Conservation (phyloP, 208 protist genomes). For the Phytomonas serpens region DNA sequence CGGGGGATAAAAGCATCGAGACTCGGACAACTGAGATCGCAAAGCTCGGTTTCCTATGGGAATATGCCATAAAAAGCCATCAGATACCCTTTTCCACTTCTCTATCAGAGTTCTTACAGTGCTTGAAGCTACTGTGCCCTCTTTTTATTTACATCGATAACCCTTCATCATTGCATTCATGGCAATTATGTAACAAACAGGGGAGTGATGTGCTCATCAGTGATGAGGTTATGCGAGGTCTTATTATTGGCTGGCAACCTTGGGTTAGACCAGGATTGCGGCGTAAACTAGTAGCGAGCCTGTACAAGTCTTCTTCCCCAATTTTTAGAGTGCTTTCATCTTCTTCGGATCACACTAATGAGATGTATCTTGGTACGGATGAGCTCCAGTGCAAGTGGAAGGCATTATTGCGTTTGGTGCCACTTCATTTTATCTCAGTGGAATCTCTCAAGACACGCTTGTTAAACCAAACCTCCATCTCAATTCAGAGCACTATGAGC, state of each 20-base stretch:
- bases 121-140: neutral
- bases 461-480: neutral
- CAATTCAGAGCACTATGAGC: neutral
- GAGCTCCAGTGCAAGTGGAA: neutral
- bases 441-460: neutral
- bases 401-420: neutral
- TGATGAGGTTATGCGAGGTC: neutral
- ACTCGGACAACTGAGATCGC: neutral
- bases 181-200: neutral
- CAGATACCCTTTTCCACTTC: neutral
- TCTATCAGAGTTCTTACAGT: neutral
- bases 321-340: neutral
- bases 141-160: neutral
- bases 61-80: neutral
- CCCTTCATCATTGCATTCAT: neutral
- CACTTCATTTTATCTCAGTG: neutral
- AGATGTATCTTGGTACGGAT: neutral
- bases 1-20: neutral
- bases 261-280: conserved; percentile 2
- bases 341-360: neutral
- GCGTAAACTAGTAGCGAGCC: neutral
- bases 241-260: neutral
- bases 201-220: neutral
- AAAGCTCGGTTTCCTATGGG: neutral
- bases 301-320: neutral